Percentiles rank a stretch among this genome's conserved stretches.
phyloP scores from a whole-genome alignment of 2,329 filamentous ascomycete genomes.

The Monilinia laxa region DNA sequence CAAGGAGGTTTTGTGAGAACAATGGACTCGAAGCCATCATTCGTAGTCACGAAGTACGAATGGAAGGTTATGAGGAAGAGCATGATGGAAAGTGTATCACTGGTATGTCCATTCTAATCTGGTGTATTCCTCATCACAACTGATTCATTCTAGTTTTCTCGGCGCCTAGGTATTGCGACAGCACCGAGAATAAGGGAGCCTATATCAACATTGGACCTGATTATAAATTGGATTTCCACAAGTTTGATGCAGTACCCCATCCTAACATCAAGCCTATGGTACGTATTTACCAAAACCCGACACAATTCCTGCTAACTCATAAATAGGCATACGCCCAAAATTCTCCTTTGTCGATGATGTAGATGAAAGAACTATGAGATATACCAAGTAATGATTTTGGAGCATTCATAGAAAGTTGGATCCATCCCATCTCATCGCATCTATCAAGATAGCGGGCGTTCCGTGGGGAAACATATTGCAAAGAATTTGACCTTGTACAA shows the following conservation, averaged over 20 bases:
- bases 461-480: background rate
- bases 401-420: conserved; percentile 16
- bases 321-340: conserved; percentile 74
- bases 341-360: conserved; percentile 65
- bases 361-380: conserved; percentile 2
- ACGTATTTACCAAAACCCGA: conserved; percentile 34
- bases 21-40: conserved; percentile 95
- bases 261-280: conserved; percentile 93
- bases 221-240: conserved; percentile 86
- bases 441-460: conserved; percentile 10
- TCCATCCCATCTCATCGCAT: conserved; percentile 17
- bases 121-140: background rate
- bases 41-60: conserved; percentile 94
- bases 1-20: conserved; percentile 92
- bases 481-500: conserved; percentile 18
- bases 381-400: conserved; percentile 3
- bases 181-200: conserved; percentile 95
- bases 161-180: conserved; percentile 95
- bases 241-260: conserved; percentile 96
- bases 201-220: conserved; percentile 96
- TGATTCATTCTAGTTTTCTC: conserved; percentile 70
- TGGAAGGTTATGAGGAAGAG: conserved; percentile 99
- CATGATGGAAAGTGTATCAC: conserved; percentile 95
- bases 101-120: conserved; percentile 50
- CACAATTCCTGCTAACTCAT: conserved; percentile 24